Evolutionary conservation across 148 eudicot species (phyloP), one percentile per base, ranked within the genome.

Genomic region (Simmondsia chinensis): DNA sequence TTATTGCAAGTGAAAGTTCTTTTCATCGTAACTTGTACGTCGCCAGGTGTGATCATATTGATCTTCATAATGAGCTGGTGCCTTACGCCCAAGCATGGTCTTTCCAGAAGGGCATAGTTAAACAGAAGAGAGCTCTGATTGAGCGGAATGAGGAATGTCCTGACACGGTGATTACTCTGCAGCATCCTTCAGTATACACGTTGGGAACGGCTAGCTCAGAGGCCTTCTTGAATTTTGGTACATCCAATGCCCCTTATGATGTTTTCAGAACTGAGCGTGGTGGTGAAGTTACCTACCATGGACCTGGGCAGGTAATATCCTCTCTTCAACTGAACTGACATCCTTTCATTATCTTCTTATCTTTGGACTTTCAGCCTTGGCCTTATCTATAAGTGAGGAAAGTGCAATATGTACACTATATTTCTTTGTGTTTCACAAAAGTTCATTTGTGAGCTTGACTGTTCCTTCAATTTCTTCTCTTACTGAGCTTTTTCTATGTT

Each of bases 261-360:
- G 59, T 84, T 39, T 64, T 74, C 52, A 71, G 89, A 53, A 85
- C 88, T 0, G 99, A 91, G 64, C 85, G 94, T 3, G 95, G 95
- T 11, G 95, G 99, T n/a, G 94, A 91, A 71, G 99, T 86, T 63
- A 91, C 99, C 10, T 91, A 79, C 57, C 99, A 86, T 75, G 99
- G 99, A 14, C 99, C 99, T 31, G 96, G 99, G 17, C 99, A 91
- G 97, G 97, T 89, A 65, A 11, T 5, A 10, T 40, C 6, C 18
- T 17, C 9, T 37, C 3, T 34, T 13, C 31, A 16, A 15, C 18
- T 21, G 18, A 20, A 26, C 36, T 31, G 24, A 2, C 36, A 8
- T 13, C 14, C n/a, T 26, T 33, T 4, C 2, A 11, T 16, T 21
- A 2, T 52, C 7, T 39, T 15, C 13, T 26, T 37, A n/a, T n/a